Conservation (phyloP, 2,329 filamentous ascomycete genomes). For the Trichoderma lentiforme region DNA sequence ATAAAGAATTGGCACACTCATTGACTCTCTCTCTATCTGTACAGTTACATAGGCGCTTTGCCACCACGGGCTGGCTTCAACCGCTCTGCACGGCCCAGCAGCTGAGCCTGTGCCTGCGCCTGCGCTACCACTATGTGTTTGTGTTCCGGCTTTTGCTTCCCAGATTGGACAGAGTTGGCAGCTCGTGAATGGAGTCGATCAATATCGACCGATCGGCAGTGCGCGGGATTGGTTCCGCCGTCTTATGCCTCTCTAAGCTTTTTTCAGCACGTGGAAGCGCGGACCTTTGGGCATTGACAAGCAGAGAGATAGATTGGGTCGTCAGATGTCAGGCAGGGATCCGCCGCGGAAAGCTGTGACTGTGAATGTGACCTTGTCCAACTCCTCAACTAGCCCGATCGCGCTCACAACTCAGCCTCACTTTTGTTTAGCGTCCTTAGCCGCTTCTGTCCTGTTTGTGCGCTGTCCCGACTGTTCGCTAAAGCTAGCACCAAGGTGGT, state of each 20-base stretch:
- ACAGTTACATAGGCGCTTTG: not conserved
- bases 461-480: conserved; percentile 2
- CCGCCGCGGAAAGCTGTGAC: conserved; percentile 8
- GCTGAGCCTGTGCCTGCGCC: not conserved
- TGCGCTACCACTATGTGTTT: not conserved
- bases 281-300: not conserved
- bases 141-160: not conserved
- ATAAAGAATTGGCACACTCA: not conserved
- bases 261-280: conserved; percentile 1
- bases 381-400: not conserved
- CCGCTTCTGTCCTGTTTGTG: conserved; percentile 4
- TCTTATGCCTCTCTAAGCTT: not conserved
- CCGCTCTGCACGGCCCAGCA: not conserved
- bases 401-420: conserved; percentile 7
- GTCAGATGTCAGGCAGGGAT: not conserved
- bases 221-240: conserved; percentile 12
- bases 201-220: conserved; percentile 3
- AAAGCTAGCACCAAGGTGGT: not conserved
- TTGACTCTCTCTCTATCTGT: not conserved
- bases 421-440: not conserved
- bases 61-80: not conserved
- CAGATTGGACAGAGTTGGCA: not conserved
- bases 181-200: not conserved
- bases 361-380: not conserved
- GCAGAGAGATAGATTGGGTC: not conserved